These are phyloP conservation scores for Alternaria infectoria DNA, from an alignment of 2,329 filamentous ascomycete genomes.

Conservation along the genomic window DNA sequence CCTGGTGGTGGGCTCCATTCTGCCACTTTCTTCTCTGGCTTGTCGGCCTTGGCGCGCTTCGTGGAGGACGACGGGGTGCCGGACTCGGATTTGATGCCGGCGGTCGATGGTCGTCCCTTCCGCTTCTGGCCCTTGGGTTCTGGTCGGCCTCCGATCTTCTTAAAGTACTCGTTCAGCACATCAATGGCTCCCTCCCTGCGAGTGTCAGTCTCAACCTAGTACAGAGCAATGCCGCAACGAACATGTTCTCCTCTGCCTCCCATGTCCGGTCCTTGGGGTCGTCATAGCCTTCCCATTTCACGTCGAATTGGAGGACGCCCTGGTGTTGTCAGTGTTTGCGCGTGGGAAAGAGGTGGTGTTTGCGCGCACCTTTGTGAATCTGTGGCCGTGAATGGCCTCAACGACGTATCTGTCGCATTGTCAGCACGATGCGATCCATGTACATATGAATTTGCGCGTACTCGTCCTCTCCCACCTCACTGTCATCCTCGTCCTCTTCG, in stretches of 20 bases:
- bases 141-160: slow-evolving; percentile 67
- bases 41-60: slow-evolving; percentile 48
- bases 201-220: slow-evolving; percentile 4
- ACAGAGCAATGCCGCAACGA: slow-evolving; percentile 27
- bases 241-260: slow-evolving; percentile 80
- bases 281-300: slow-evolving; percentile 83
- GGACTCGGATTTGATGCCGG: slow-evolving; percentile 22
- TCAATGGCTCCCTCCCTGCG: slow-evolving; percentile 50
- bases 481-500: slow-evolving; percentile 46
- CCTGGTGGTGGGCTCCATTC: slow-evolving; percentile 73
- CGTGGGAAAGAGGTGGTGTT: slow-evolving; percentile 31
- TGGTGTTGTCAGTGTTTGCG: slow-evolving; percentile 16
- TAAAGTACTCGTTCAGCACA: slow-evolving; percentile 69
- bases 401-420: slow-evolving; percentile 68
- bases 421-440: slow-evolving; percentile 23
- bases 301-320: slow-evolving; percentile 62
- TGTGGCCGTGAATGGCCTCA: slow-evolving; percentile 73
- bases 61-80: slow-evolving; percentile 28
- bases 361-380: slow-evolving; percentile 49
- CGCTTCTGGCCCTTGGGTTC: slow-evolving; percentile 63
- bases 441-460: slow-evolving; percentile 51
- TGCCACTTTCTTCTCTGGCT: slow-evolving; percentile 51
- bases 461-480: slow-evolving; percentile 44
- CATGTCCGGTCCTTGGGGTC: slow-evolving; percentile 74
- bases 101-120: slow-evolving; percentile 39